phyloP scores from a whole-genome alignment of 352 stramenopile species.

The Peronospora destructor region DNA sequence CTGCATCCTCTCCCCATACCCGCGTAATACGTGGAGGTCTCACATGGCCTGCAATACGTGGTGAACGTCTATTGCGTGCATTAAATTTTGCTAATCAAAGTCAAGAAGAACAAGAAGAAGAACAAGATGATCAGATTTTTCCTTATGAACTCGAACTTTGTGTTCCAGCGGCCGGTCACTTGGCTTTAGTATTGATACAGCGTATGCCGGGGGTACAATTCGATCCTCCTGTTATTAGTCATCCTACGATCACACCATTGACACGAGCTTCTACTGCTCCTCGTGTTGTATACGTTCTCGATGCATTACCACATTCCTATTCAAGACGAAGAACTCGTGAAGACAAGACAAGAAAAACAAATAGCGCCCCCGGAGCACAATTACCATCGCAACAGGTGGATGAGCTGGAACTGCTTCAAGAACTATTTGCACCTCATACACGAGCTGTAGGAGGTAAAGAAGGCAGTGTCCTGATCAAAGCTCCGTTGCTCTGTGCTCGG shows the following conservation, averaged over 20 bases:
- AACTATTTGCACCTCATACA: constrained; percentile 49
- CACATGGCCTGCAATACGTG: constrained; percentile 45
- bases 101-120: constrained; percentile 4
- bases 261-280: constrained; percentile 8
- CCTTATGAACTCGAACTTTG: constrained; percentile 53
- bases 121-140: constrained; percentile 11
- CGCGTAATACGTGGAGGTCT: constrained; percentile 28
- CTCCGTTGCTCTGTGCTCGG: constrained; percentile 59
- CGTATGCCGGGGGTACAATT: constrained; percentile 12
- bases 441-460: constrained; percentile 47
- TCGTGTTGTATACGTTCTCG: constrained; percentile 65
- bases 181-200: constrained; percentile 51
- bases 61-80: constrained; percentile 26
- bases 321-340: constrained; percentile 3
- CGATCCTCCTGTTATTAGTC: constrained; percentile 1
- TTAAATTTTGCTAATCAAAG: constrained; percentile 8
- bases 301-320: constrained; percentile 49
- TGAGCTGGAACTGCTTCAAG: constrained; percentile 61
- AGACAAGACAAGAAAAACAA: constrained; percentile 26
- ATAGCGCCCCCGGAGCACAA: constrained; percentile 11
- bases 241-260: constrained; percentile 7
- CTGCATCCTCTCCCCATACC: constrained; percentile 1
- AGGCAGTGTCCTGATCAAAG: constrained; percentile 51
- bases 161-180: constrained; percentile 43
- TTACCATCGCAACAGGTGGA: constrained; percentile 40